These are phyloP conservation scores for Mortierella polycephala DNA, from an alignment of 371 early-diverging fungal genomes.

Conservation along the genomic window DNA sequence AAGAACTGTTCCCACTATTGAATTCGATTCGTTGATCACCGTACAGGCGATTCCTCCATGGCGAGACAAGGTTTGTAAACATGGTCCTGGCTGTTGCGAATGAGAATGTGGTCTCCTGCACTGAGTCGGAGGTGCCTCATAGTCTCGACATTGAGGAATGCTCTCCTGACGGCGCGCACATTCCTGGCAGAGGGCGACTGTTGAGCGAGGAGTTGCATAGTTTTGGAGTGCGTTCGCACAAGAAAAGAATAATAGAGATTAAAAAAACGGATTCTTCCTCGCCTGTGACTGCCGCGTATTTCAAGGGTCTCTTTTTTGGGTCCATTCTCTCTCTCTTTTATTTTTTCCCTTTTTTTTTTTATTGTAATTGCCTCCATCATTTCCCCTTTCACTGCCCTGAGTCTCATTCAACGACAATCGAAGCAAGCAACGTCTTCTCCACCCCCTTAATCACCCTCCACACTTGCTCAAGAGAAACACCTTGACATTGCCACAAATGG, in stretches of 20 bases:
- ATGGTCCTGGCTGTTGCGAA: constrained; percentile 26
- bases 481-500: constrained; percentile 8
- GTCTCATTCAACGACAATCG: constrained; percentile 1
- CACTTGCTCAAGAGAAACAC: no score
- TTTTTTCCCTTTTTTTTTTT: neutral
- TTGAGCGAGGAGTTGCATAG: constrained; percentile 50
- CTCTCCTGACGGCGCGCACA: constrained; percentile 54
- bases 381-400: neutral
- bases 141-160: constrained; percentile 59
- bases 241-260: neutral
- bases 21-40: neutral
- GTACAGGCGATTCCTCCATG: constrained; percentile 25
- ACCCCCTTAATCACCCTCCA: no score
- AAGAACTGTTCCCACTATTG: no score
- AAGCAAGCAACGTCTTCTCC: no score
- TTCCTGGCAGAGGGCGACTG: constrained; percentile 49
- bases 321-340: neutral
- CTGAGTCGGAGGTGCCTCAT: constrained; percentile 59
- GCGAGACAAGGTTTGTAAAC: neutral
- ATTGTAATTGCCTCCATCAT: neutral
- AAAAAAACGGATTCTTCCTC: neutral
- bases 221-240: neutral
- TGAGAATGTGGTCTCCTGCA: constrained; percentile 67
- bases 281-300: neutral
- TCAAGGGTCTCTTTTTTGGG: neutral